These are phyloP conservation scores for Drosera spatulata DNA, from an alignment of 179 eudicot genomes.

Conservation along the genomic window DNA sequence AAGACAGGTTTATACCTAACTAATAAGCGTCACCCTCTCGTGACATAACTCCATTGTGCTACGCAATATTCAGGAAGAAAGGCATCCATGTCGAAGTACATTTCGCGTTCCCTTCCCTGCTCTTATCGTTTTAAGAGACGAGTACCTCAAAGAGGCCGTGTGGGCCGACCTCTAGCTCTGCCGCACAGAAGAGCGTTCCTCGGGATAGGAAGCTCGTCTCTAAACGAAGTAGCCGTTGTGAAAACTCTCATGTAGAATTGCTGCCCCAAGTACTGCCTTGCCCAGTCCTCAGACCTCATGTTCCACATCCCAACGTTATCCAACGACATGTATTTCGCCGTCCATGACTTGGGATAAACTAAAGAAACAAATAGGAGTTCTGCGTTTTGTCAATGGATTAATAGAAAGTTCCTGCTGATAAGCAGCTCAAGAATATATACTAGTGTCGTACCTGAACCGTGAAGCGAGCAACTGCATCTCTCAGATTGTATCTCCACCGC, in stretches of 20 bases:
- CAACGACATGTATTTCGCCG: constrained; percentile 68
- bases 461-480: constrained; percentile 70
- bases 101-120: no score
- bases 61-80: no score
- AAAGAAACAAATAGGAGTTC: constrained; percentile 13
- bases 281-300: constrained; percentile 79
- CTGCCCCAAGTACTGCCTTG: constrained; percentile 74
- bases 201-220: constrained; percentile 73
- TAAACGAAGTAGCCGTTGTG: constrained; percentile 46
- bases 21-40: no score
- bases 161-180: constrained; percentile 65
- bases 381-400: no score
- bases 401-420: no score
- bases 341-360: constrained; percentile 89
- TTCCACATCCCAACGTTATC: constrained; percentile 93
- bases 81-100: no score
- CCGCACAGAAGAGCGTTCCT: constrained; percentile 86
- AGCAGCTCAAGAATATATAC: no score
- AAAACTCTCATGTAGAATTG: constrained; percentile 76
- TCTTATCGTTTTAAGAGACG: no score
- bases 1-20: no score
- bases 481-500: constrained; percentile 71
- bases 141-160: constrained; percentile 32
- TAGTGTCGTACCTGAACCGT: constrained; percentile 54
- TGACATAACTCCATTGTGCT: no score